A percentile compares a stretch with the other conserved stretches of the same genome.
Evolutionary conservation across 352 stramenopile species (phyloP).

Genomic region (Pythium brassicae): DNA sequence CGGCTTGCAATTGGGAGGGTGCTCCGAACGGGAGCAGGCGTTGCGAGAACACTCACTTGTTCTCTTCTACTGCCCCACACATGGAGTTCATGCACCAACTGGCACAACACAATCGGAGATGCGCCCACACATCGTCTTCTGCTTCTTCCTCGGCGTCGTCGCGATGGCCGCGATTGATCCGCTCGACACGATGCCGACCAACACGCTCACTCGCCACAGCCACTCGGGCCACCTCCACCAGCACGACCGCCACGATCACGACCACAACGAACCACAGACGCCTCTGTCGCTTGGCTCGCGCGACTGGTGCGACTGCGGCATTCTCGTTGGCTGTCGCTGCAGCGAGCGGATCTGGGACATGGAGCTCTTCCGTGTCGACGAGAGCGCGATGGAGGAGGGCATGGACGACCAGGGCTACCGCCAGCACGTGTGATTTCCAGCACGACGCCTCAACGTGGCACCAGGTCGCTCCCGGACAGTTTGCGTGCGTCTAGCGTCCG

Average conservation of each 20-base stretch:
- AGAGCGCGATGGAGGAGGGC: conserved; percentile 17
- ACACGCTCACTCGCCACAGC: background rate
- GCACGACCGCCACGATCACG: background rate
- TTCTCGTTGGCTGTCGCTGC: conserved; percentile 21
- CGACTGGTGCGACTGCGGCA: conserved; percentile 26
- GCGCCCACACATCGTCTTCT: background rate
- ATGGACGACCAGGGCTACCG: conserved; percentile 36
- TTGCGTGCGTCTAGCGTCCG: background rate
- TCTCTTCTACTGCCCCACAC: background rate
- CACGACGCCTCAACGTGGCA: too few species aligned
- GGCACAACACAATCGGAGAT: background rate
- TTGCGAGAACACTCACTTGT: too few species aligned
- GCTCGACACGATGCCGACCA: background rate
- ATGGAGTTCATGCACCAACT: background rate
- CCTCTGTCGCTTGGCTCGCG: background rate
- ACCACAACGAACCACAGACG: background rate
- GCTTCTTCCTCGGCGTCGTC: background rate
- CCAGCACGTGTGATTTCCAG: conserved; percentile 19
- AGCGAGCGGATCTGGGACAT: conserved; percentile 27
- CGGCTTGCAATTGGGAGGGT: too few species aligned
- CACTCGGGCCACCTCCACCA: background rate
- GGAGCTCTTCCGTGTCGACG: conserved; percentile 3
- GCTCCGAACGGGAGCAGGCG: too few species aligned
- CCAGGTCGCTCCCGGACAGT: too few species aligned
- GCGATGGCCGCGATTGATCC: too few species aligned